phyloP scores from a whole-genome alignment of 108 stramenopile species.

The Cyclotella cryptica region DNA sequence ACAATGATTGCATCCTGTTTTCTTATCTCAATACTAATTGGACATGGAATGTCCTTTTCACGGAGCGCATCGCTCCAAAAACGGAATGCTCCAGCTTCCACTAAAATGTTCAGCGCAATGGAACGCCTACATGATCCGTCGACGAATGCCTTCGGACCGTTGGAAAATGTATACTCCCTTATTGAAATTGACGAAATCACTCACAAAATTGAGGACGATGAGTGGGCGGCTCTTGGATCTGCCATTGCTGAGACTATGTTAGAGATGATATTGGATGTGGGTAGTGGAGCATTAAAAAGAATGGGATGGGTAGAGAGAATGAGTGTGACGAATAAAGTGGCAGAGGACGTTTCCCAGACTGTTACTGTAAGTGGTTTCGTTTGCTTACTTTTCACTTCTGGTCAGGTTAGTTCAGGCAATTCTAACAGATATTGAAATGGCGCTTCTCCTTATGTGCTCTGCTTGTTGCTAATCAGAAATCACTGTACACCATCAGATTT shows the following conservation, averaged over 20 bases:
- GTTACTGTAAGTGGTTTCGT: constrained; percentile 33
- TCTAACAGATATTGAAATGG: too few relatives aligned
- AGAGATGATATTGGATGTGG: constrained; percentile 44
- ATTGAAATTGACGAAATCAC: constrained; percentile 36
- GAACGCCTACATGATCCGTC: constrained; percentile 46
- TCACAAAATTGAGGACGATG: constrained; percentile 36
- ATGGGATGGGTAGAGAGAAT: constrained; percentile 44
- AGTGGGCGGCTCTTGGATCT: constrained; percentile 45
- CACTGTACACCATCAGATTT: constrained; percentile 21
- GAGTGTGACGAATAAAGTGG: constrained; percentile 32
- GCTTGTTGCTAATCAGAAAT: constrained; percentile 13
- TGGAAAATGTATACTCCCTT: constrained; percentile 42
- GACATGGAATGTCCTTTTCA: constrained; percentile 10
- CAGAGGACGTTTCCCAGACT: constrained; percentile 38
- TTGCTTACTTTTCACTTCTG: background rate
- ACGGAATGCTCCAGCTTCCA: background rate
- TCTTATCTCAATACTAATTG: background rate
- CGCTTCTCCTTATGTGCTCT: too few relatives aligned
- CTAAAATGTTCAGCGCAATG: constrained; percentile 24
- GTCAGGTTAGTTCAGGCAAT: background rate
- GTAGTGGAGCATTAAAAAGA: constrained; percentile 24
- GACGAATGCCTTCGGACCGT: constrained; percentile 28
- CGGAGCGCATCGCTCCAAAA: background rate
- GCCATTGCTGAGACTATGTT: constrained; percentile 38
- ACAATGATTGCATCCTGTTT: background rate